Conservation (phyloP, 345 rosid species). For the Anacardium occidentale region DNA sequence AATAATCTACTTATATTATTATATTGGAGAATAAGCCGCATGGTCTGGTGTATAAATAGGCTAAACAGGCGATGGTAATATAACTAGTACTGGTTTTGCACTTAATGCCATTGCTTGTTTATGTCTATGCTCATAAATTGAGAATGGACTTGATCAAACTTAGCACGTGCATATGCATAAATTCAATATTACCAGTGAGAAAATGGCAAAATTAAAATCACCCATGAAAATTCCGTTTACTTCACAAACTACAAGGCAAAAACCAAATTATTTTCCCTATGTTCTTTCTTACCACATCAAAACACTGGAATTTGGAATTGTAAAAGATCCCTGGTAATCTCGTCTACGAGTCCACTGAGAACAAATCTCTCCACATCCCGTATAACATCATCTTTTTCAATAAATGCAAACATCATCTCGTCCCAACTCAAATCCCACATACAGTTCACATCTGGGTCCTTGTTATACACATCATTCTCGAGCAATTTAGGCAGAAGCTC, state of each 20-base stretch:
- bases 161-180: neutral
- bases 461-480: constrained; percentile 52
- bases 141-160: neutral
- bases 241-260: constrained; percentile 2
- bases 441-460: constrained; percentile 62
- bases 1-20: no score
- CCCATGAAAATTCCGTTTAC: neutral
- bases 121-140: neutral
- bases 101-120: neutral
- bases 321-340: constrained; percentile 57
- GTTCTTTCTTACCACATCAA: neutral
- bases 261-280: neutral
- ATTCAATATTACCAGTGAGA: neutral
- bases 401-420: constrained; percentile 34
- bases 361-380: constrained; percentile 71
- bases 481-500: constrained; percentile 64
- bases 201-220: neutral
- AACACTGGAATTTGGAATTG: constrained; percentile 25
- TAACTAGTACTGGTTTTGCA: no score
- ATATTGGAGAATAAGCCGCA: no score
- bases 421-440: constrained; percentile 95
- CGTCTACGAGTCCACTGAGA: constrained; percentile 64
- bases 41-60: neutral
- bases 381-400: constrained; percentile 66
- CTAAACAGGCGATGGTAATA: neutral